A percentile compares a stretch with the other conserved stretches of the same genome.
These are phyloP conservation scores for Castanea crenata DNA, from an alignment of 306 rosid species.

Conservation along the genomic window DNA sequence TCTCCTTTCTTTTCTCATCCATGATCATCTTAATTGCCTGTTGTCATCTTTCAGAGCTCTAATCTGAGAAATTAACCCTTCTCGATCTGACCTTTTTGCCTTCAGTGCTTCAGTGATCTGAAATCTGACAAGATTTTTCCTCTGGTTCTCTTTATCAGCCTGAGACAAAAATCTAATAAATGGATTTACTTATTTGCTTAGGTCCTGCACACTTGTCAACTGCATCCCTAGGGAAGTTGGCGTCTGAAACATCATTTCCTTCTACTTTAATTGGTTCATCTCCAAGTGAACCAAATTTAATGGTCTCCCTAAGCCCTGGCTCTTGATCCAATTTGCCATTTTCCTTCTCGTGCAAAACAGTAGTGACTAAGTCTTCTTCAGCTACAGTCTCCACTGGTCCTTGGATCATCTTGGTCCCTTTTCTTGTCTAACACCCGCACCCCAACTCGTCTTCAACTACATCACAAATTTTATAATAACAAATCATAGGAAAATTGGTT, in stretches of 20 bases:
- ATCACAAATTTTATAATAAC: no score
- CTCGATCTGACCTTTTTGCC: conserved; percentile 73
- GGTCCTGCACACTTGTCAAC: conserved; percentile 94
- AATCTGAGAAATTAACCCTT: conserved; percentile 72
- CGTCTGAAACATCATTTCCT: conserved; percentile 39
- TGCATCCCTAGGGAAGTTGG: conserved; percentile 59
- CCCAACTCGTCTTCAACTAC: no score
- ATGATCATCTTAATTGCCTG: conserved; percentile 56
- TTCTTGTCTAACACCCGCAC: no score
- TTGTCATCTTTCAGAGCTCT: conserved; percentile 69
- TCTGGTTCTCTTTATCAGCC: conserved; percentile 62
- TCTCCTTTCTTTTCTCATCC: conserved; percentile 79
- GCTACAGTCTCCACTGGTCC: conserved; percentile 53
- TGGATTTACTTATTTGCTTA: conserved; percentile 82
- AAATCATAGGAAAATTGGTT: no score
- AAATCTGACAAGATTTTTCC: conserved; percentile 64
- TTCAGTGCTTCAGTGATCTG: conserved; percentile 68
- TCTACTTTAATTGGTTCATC: conserved; percentile 65
- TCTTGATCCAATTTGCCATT: conserved; percentile 61
- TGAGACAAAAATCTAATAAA: conserved; percentile 54
- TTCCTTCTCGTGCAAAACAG: conserved; percentile 41
- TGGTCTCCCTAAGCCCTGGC: conserved; percentile 43
- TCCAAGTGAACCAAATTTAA: conserved; percentile 85
- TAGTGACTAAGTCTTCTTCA: conserved; percentile 52
- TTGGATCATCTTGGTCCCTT: conserved; percentile 47